These are phyloP conservation scores for Myochromella boudieri DNA, from an alignment of 768 basidiomycete species.

Conservation along the genomic window DNA sequence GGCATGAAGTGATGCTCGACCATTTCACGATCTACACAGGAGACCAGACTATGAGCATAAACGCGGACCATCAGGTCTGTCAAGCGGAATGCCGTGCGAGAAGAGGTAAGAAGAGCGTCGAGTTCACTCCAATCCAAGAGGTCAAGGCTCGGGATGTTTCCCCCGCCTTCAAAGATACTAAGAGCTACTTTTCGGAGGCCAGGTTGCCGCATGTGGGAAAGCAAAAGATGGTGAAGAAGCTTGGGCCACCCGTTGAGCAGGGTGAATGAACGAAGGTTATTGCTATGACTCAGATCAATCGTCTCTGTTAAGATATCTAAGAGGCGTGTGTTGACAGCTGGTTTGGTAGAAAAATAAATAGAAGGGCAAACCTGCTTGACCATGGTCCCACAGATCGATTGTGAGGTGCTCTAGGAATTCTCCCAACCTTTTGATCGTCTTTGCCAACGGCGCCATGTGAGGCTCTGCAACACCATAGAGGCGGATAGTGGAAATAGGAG, in stretches of 20 bases:
- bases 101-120: slow-evolving; percentile 7
- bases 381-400: slow-evolving; percentile 14
- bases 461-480: slow-evolving; percentile 10
- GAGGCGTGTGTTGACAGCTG: too few relatives aligned
- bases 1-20: slow-evolving; percentile 13
- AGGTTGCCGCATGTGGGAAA: slow-evolving; percentile 5
- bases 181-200: slow-evolving; percentile 7
- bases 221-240: slow-evolving; percentile 9
- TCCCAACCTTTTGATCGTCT: slow-evolving; percentile 9
- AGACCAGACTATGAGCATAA: slow-evolving; percentile 12
- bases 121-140: slow-evolving; percentile 15
- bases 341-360: neutral
- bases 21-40: slow-evolving; percentile 6
- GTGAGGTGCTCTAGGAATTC: slow-evolving; percentile 12
- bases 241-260: slow-evolving; percentile 17
- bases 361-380: slow-evolving; percentile 6
- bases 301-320: slow-evolving; percentile 7
- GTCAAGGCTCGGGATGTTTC: slow-evolving; percentile 15
- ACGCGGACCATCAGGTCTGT: slow-evolving; percentile 11
- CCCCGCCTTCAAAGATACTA: slow-evolving; percentile 14
- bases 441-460: slow-evolving; percentile 7
- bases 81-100: slow-evolving; percentile 10
- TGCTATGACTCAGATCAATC: slow-evolving; percentile 11
- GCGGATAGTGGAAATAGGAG: slow-evolving; percentile 10
- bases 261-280: slow-evolving; percentile 16